Percentiles rank a stretch among this genome's conserved stretches.
Evolutionary conservation across 169 alveolate species (phyloP).

Genomic region (Plasmodium ovale): DNA sequence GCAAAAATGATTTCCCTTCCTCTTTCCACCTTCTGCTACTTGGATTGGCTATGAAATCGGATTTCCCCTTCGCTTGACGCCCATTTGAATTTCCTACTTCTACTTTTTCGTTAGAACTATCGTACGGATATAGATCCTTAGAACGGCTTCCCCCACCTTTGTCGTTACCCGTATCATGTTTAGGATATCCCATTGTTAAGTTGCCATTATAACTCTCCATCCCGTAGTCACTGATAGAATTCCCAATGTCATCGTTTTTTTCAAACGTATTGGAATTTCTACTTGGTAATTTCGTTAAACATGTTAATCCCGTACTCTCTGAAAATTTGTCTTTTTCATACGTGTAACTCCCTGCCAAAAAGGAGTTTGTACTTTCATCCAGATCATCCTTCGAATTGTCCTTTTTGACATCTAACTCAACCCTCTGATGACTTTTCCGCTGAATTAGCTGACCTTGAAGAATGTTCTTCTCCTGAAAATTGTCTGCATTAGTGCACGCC

Average conservation of each 20-base stretch:
- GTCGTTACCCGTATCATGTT: background rate
- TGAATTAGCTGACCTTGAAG: too few species aligned
- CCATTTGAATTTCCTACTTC: background rate
- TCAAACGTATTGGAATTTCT: background rate
- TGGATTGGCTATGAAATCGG: background rate
- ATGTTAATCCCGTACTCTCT: background rate
- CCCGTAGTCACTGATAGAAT: conserved; percentile 26
- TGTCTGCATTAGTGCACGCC: conserved; percentile 11
- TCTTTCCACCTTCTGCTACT: conserved; percentile 4
- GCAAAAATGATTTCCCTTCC: background rate
- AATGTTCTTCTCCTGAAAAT: conserved; percentile 1
- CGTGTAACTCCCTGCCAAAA: conserved; percentile 20
- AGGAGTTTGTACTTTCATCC: conserved; percentile 42
- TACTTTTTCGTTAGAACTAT: background rate
- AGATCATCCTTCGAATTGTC: background rate
- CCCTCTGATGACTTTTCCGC: background rate
- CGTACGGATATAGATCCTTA: background rate
- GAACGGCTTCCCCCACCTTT: background rate
- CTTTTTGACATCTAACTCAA: background rate
- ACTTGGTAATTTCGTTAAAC: background rate
- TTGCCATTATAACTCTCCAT: background rate
- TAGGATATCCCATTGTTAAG: background rate
- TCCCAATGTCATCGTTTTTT: background rate
- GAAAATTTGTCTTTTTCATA: background rate
- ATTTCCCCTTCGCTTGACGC: background rate